These are phyloP conservation scores for Alternaria hordeiaustralica DNA, from an alignment of 2,329 filamentous ascomycete species.

Conservation along the genomic window DNA sequence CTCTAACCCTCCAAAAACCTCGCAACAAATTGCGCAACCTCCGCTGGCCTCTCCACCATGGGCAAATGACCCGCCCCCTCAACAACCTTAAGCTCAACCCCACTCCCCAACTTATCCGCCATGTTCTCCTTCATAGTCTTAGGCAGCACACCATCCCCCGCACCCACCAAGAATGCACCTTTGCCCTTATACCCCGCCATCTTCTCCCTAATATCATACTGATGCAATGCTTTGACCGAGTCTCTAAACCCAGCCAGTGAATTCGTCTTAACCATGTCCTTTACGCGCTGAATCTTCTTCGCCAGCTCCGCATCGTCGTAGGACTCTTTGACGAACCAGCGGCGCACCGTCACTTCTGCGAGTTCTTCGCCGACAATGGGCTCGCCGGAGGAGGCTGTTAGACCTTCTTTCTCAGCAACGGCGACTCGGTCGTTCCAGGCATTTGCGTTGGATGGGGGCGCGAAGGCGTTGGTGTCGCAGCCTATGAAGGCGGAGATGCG, in stretches of 20 bases:
- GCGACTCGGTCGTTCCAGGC: conserved; percentile 81
- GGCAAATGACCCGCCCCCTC: conserved; percentile 79
- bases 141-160: conserved; percentile 75
- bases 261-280: conserved; percentile 73
- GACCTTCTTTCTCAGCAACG: conserved; percentile 65
- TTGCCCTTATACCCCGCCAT: conserved; percentile 64
- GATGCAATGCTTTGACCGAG: conserved; percentile 72
- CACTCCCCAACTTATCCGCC: conserved; percentile 52
- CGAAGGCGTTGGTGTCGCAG: conserved; percentile 79
- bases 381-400: conserved; percentile 49
- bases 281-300: conserved; percentile 64
- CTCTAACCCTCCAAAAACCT: conserved; percentile 52
- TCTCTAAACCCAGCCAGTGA: conserved; percentile 72
- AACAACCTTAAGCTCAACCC: conserved; percentile 69
- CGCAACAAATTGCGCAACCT: conserved; percentile 69
- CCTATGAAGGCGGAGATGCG: conserved; percentile 69
- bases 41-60: conserved; percentile 77
- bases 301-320: conserved; percentile 62
- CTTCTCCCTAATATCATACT: conserved; percentile 69
- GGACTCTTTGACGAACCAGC: conserved; percentile 73
- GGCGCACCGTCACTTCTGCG: conserved; percentile 71
- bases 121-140: conserved; percentile 80
- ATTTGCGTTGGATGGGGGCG: conserved; percentile 74
- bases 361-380: conserved; percentile 67
- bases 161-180: conserved; percentile 74